phyloP scores from a whole-genome alignment of 2,329 filamentous ascomycete species.

The Neonectria faginata region DNA sequence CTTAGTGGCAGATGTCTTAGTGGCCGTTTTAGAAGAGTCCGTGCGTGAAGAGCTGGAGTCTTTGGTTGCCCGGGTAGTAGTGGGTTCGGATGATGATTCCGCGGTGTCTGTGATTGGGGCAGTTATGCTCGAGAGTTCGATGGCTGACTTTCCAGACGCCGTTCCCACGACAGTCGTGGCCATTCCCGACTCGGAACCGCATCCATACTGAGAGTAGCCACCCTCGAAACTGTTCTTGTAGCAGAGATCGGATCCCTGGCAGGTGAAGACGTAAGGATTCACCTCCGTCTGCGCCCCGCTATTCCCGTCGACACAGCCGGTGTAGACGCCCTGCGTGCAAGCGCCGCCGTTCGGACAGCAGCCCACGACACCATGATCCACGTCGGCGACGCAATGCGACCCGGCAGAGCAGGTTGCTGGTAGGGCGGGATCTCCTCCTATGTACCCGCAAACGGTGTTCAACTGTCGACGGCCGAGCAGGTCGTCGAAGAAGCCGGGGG shows the following conservation, averaged over 20 bases:
- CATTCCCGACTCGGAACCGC: constrained; percentile 60
- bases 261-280: constrained; percentile 69
- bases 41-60: constrained; percentile 19
- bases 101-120: constrained; percentile 56
- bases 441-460: constrained; percentile 70
- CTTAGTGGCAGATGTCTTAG: constrained; percentile 22
- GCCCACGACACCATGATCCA: constrained; percentile 61
- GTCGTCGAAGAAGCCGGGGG: constrained; percentile 43
- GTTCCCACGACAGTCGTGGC: constrained; percentile 62
- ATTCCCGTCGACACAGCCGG: constrained; percentile 66
- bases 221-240: constrained; percentile 67
- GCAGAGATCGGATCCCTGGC: constrained; percentile 62
- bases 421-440: constrained; percentile 63
- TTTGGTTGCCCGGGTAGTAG: constrained; percentile 53
- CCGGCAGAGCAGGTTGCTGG: constrained; percentile 69
- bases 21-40: constrained; percentile 18
- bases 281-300: constrained; percentile 62
- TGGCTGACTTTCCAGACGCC: constrained; percentile 54
- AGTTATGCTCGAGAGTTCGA: constrained; percentile 54
- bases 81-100: constrained; percentile 55
- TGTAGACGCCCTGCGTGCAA: constrained; percentile 68
- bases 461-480: constrained; percentile 56
- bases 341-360: constrained; percentile 65
- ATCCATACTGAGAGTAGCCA: constrained; percentile 68
- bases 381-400: constrained; percentile 69